Percentiles rank a stretch among this genome's conserved stretches.
phyloP scores from a whole-genome alignment of 257 asterid genomes.

The Nicotiana benthamiana region DNA sequence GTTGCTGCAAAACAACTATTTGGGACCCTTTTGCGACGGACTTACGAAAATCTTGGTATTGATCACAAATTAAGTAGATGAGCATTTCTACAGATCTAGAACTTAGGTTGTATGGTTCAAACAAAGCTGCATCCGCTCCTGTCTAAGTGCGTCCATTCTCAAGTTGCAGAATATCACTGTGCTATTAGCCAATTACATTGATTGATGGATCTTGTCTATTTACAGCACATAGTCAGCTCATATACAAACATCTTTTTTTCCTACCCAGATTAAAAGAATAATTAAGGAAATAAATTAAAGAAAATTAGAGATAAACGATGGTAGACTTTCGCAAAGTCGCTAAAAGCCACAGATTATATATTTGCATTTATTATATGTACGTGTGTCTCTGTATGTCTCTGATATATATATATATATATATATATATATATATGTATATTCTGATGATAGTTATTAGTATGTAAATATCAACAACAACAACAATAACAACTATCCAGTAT shows the following conservation, averaged over 20 bases:
- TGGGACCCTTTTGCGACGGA: neutral
- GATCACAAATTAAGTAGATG: neutral
- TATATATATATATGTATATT: too few species aligned
- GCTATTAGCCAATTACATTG: neutral
- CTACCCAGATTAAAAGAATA: neutral
- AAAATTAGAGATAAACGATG: neutral
- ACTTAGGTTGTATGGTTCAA: too few species aligned
- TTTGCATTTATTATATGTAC: neutral
- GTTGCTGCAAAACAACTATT: too few species aligned
- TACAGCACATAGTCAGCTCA: neutral
- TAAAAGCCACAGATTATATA: neutral
- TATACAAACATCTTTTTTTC: neutral
- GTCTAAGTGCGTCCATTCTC: neutral
- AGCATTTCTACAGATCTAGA: too few species aligned
- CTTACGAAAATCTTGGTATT: neutral
- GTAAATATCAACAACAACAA: too few species aligned
- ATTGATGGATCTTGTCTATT: neutral
- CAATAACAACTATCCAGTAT: too few species aligned
- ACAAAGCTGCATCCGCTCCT: too few species aligned
- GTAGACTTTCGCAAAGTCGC: neutral
- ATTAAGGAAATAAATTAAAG: neutral
- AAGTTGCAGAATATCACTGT: neutral
- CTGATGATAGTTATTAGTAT: neutral
- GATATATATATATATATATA: too few species aligned
- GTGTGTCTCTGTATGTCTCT: neutral